Conservation (phyloP, 2,329 filamentous ascomycete species). For the Diplodia scrobiculata region DNA sequence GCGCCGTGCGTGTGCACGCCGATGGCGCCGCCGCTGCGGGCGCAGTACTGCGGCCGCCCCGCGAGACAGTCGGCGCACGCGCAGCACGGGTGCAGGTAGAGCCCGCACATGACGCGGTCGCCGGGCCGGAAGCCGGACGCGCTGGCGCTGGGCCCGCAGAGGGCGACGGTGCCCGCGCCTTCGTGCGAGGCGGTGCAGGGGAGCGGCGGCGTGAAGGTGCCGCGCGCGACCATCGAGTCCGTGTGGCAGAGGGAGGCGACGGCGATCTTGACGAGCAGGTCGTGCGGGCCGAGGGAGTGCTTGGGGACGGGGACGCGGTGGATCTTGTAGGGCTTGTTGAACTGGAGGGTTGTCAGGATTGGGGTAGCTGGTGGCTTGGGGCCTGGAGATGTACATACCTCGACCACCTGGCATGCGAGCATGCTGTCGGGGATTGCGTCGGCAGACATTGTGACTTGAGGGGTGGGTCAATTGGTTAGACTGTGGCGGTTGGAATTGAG, state of each 20-base stretch:
- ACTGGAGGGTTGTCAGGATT: conserved; percentile 38
- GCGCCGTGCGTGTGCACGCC: conserved; percentile 58
- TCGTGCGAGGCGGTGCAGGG: conserved; percentile 61
- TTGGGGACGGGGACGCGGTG: conserved; percentile 54
- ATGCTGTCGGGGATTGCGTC: conserved; percentile 49
- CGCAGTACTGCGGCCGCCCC: conserved; percentile 60
- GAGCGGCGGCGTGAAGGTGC: conserved; percentile 53
- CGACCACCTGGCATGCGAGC: conserved; percentile 53
- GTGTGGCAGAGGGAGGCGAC: conserved; percentile 66
- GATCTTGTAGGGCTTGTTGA: conserved; percentile 59
- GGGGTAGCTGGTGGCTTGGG: background rate
- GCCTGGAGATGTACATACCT: conserved; percentile 38
- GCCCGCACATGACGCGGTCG: conserved; percentile 59
- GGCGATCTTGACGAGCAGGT: conserved; percentile 63
- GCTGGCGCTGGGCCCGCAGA: conserved; percentile 48
- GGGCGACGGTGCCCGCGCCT: conserved; percentile 58
- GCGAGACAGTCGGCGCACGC: conserved; percentile 56
- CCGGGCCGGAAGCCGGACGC: conserved; percentile 50
- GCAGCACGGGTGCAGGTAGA: conserved; percentile 58
- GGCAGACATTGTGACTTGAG: conserved; percentile 29
- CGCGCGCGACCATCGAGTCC: conserved; percentile 58
- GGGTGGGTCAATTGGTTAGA: background rate
- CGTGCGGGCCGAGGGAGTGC: conserved; percentile 49
- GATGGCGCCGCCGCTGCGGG: conserved; percentile 48
- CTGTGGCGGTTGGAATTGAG: background rate